phyloP scores from a whole-genome alignment of 108 stramenopile genomes.

The Skeletonema marinoi region DNA sequence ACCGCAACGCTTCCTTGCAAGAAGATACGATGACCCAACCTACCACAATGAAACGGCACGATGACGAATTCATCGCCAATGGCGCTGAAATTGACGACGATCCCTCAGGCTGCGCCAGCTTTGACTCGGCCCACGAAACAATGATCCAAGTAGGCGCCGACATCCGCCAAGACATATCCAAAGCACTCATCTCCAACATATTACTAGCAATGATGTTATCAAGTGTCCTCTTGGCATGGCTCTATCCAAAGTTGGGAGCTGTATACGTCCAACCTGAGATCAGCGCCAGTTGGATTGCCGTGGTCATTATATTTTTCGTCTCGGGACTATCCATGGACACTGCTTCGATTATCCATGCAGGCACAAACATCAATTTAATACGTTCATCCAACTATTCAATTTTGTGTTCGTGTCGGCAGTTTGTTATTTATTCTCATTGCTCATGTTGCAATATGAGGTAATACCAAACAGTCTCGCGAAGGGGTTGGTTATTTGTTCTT shows the following conservation, averaged over 20 bases:
- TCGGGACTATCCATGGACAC: constrained; percentile 9
- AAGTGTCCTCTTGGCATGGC: constrained; percentile 5
- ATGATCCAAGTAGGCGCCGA: not conserved
- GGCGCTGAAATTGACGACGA: not conserved
- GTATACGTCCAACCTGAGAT: constrained; percentile 17
- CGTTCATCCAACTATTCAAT: not conserved
- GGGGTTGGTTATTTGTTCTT: constrained; percentile 23
- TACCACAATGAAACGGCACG: not conserved
- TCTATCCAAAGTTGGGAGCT: constrained; percentile 30
- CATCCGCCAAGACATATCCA: not conserved
- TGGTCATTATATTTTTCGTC: constrained; percentile 21
- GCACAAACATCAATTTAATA: not conserved
- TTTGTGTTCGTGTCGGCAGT: not conserved
- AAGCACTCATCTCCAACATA: not conserved
- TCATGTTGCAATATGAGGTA: not conserved
- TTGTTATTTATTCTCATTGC: not conserved
- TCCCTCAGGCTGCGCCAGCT: not conserved
- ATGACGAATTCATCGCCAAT: not conserved
- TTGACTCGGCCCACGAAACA: not conserved
- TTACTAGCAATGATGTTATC: not conserved
- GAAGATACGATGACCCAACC: not conserved
- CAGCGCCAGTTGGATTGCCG: constrained; percentile 17
- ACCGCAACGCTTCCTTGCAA: not conserved
- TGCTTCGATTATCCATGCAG: constrained; percentile 10
- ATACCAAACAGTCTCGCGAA: constrained; percentile 6